Conservation (phyloP, 139 green algal genomes). For the Chlamydomonas urium region DNA sequence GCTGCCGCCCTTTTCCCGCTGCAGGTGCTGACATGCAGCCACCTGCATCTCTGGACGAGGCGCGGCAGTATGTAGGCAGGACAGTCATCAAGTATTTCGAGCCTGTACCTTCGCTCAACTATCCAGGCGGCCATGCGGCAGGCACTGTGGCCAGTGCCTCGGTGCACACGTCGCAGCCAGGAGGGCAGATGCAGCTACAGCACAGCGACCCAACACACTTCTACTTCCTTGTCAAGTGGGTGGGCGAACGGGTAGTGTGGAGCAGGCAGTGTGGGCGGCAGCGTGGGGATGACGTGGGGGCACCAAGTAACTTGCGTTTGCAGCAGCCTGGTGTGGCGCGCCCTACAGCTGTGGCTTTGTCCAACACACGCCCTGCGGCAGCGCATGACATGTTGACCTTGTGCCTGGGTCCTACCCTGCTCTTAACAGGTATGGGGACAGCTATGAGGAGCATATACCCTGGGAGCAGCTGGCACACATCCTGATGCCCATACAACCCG, state of each 20-base stretch:
- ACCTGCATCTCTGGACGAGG: conserved; percentile 2
- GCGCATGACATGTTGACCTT: too few relatives aligned
- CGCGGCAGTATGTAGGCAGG: conserved; percentile 4
- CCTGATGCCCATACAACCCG: neutral
- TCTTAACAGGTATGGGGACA: neutral
- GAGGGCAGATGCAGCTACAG: neutral
- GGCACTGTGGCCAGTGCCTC: neutral
- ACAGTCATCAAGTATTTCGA: conserved; percentile 15
- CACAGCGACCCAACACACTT: too few relatives aligned
- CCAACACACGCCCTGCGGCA: too few relatives aligned
- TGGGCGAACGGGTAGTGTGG: too few relatives aligned
- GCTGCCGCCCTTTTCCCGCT: too few relatives aligned
- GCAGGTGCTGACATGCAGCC: neutral
- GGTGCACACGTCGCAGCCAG: neutral
- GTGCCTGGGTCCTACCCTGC: neutral
- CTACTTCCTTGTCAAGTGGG: neutral
- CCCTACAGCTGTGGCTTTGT: too few relatives aligned
- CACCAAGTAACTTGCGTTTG: too few relatives aligned
- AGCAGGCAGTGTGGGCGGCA: too few relatives aligned
- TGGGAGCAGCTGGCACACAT: neutral
- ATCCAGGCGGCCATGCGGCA: conserved; percentile 10
- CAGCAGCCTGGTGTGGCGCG: too few relatives aligned
- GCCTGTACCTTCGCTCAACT: conserved; percentile 9
- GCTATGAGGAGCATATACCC: neutral
- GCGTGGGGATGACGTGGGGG: too few relatives aligned